Base-by-base conservation (phyloP, 148 eudicot genomes). In the Pharnaceum exiguum region DNA sequence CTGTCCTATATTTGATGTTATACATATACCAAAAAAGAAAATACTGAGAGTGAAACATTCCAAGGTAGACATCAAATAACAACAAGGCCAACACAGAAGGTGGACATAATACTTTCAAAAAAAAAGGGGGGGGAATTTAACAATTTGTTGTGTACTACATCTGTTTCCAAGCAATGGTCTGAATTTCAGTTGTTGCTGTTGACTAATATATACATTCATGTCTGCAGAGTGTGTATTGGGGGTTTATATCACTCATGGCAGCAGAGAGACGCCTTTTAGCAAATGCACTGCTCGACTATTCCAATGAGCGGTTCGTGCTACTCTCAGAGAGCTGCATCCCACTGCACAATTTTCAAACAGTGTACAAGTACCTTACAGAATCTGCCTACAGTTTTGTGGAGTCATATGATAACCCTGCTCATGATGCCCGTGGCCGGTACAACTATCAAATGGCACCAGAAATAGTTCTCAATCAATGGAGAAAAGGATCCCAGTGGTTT, bases 251-350 rank as follows among this genome's bases (percentile, higher is more conserved):
- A 7, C 79, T 90, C 11, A 82, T 79, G 11, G 95, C 81, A 51
- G 95, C 84, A 37, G 95, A 90, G 62, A 75, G 74, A 71, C 75
- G 95, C 28, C 90, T 90, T 46, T 52, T 90, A 16, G 95, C 95
- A 37, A 86, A 90, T 44, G 97, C 97, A 37, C 74, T 89, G 22
- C 88, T 86, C 0, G 97, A 86, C 71, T 86, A 79, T 63, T 89
- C 95, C 29, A 89, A 83, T 5, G 88, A 89, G 30, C 82, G 90
- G 5, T 83, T 86, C 56, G 73, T 83, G 54, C 95, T 89, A 4
- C 72, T 89, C 7, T 89, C 97, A 0, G 90, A 89, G 68, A 86
- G 90, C 63, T 89, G 95, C 77, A 86, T 89, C 60, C 95, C 95
- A 0, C 60, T 89, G 1, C 81, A 83, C 79, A 75, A 79, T 49